A percentile compares a stretch with the other conserved stretches of the same genome.
Evolutionary conservation across 2,329 filamentous ascomycete species (phyloP).

Genomic region (Cordyceps cateniannulata): DNA sequence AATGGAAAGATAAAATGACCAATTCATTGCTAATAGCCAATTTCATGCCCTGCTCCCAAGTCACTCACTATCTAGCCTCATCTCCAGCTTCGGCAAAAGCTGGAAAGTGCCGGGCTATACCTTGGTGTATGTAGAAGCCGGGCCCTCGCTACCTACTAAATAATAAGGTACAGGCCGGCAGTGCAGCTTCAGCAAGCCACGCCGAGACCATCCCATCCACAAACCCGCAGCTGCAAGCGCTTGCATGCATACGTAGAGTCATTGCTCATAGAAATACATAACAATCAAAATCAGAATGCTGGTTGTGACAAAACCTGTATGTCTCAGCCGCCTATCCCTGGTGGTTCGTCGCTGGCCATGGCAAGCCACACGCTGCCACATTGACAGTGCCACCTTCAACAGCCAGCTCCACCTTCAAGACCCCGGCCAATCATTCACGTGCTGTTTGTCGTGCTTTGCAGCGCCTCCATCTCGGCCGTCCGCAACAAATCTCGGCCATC

Average conservation of each 20-base stretch:
- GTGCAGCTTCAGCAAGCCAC: neutral
- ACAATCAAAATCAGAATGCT: neutral
- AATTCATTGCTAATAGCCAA: neutral
- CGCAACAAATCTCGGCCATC: constrained; percentile 6
- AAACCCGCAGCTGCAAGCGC: too few relatives aligned
- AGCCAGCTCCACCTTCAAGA: neutral
- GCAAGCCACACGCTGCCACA: neutral
- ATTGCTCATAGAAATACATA: neutral
- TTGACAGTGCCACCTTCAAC: neutral
- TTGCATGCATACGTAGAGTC: neutral
- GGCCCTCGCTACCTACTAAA: neutral
- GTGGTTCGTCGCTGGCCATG: neutral
- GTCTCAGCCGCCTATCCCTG: neutral
- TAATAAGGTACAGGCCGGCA: neutral
- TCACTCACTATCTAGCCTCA: neutral
- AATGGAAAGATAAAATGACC: neutral
- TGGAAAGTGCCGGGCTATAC: neutral
- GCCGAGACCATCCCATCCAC: too few relatives aligned
- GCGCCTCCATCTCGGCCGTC: constrained; percentile 6
- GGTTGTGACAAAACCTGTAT: too few relatives aligned
- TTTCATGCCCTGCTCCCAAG: neutral
- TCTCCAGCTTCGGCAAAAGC: neutral
- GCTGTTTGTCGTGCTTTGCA: constrained; percentile 9
- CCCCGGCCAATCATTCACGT: constrained; percentile 10
- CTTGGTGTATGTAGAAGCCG: neutral